phyloP scores from a whole-genome alignment of 2,329 filamentous ascomycete genomes.

The Monosporascus sp. region DNA sequence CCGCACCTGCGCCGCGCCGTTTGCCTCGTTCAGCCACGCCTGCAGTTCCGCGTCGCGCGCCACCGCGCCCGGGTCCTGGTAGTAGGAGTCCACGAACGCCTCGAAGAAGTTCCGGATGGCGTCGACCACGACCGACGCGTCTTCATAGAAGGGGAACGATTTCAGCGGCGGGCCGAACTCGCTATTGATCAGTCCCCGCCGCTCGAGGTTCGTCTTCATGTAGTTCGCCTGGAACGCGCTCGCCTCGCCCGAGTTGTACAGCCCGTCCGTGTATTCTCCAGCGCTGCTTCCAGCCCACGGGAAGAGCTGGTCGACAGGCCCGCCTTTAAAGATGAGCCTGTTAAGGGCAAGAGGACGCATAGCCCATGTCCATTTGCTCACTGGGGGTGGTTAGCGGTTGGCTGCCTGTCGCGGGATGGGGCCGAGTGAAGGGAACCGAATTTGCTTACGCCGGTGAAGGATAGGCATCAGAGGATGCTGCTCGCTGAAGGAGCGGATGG shows the following conservation, averaged over 20 bases:
- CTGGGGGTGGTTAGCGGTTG: constrained; percentile 10
- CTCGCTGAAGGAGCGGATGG: constrained; percentile 39
- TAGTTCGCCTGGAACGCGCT: constrained; percentile 34
- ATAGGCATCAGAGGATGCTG: constrained; percentile 39
- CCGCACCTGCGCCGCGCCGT: constrained; percentile 28
- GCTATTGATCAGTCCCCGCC: constrained; percentile 35
- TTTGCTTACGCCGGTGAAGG: constrained; percentile 28
- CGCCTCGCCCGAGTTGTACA: constrained; percentile 22
- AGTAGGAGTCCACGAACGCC: constrained; percentile 40
- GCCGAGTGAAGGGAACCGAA: too few relatives aligned
- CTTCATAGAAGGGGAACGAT: constrained; percentile 40
- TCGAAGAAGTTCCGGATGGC: constrained; percentile 34
- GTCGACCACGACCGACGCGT: constrained; percentile 31
- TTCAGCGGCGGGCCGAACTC: constrained; percentile 31
- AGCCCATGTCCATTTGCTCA: constrained; percentile 26
- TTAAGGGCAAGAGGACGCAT: constrained; percentile 23
- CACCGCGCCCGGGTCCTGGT: constrained; percentile 28
- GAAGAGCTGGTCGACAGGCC: constrained; percentile 28
- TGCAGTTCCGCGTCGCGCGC: constrained; percentile 35
- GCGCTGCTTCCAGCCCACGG: constrained; percentile 24
- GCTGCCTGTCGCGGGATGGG: background rate
- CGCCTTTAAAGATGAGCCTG: constrained; percentile 24
- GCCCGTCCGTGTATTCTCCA: constrained; percentile 20
- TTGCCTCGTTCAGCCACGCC: constrained; percentile 39
- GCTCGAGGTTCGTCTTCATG: constrained; percentile 30